phyloP scores from a whole-genome alignment of 2,329 filamentous ascomycete genomes.

The Coleophoma eucalyptorum region DNA sequence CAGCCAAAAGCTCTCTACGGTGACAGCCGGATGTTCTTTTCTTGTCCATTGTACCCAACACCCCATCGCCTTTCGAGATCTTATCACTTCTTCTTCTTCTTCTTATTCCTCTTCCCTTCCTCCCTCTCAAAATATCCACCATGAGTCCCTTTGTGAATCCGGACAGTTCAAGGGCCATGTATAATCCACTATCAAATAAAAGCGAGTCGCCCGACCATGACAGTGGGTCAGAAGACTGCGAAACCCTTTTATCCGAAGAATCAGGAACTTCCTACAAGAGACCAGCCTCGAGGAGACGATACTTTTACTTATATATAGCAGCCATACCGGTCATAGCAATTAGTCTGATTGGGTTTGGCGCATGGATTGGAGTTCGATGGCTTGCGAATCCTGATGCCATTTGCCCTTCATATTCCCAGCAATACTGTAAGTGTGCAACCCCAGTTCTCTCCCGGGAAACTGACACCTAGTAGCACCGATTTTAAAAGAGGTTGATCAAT shows the following conservation, averaged over 20 bases:
- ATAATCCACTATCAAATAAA: not conserved
- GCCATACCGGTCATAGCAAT: conserved; percentile 8
- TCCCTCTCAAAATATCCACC: too few relatives aligned
- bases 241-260: not conserved
- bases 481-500: conserved; percentile 35
- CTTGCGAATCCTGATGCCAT: conserved; percentile 5
- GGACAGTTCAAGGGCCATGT: not conserved
- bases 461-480: conserved; percentile 28
- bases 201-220: not conserved
- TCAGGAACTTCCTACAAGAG: not conserved
- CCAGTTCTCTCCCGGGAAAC: too few relatives aligned
- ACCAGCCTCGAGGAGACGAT: conserved; percentile 4
- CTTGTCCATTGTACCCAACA: too few relatives aligned
- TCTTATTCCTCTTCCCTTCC: too few relatives aligned
- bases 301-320: conserved; percentile 4
- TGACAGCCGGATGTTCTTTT: too few relatives aligned
- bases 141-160: not conserved
- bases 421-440: conserved; percentile 16
- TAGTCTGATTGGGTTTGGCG: conserved; percentile 11
- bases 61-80: too few relatives aligned
- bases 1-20: too few relatives aligned
- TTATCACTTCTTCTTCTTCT: not conserved
- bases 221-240: not conserved
- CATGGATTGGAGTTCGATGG: conserved; percentile 15
- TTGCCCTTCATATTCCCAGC: conserved; percentile 16